phyloP scores from a whole-genome alignment of 1,284 basidiomycete species.

The Sporisorium sorghi region DNA sequence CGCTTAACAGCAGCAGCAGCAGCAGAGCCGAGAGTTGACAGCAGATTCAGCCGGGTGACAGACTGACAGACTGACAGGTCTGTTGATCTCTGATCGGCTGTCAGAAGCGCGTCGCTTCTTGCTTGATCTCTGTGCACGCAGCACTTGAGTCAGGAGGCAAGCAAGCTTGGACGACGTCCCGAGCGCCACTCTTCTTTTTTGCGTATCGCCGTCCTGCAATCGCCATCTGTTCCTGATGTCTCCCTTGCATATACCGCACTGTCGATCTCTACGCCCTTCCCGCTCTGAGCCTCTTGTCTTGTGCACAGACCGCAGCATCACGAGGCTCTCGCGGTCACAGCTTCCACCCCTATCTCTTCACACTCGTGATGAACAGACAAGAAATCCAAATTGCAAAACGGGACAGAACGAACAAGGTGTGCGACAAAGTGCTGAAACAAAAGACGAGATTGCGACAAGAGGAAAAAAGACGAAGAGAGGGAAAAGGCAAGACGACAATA shows the following conservation, averaged over 20 bases:
- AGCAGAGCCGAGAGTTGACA: neutral
- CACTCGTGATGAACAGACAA: neutral
- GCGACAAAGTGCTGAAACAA: neutral
- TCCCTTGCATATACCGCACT: no score
- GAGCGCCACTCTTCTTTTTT: no score
- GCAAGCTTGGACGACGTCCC: no score
- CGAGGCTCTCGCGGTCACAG: neutral
- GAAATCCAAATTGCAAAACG: slow-evolving; percentile 3
- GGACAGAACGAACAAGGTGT: neutral
- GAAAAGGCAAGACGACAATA: neutral
- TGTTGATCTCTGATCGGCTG: no score
- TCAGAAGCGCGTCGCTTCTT: no score
- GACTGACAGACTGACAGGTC: neutral
- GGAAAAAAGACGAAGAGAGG: neutral
- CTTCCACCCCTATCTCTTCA: neutral
- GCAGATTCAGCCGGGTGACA: neutral
- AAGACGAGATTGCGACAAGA: neutral
- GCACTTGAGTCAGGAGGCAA: no score
- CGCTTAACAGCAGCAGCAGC: no score
- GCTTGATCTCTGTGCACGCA: no score
- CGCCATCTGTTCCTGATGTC: no score
- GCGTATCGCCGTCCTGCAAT: no score
- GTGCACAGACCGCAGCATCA: neutral
- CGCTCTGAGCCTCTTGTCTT: no score
- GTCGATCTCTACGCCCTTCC: no score